Conservation (phyloP, 169 alveolate genomes). For the Plasmodium relictum region DNA sequence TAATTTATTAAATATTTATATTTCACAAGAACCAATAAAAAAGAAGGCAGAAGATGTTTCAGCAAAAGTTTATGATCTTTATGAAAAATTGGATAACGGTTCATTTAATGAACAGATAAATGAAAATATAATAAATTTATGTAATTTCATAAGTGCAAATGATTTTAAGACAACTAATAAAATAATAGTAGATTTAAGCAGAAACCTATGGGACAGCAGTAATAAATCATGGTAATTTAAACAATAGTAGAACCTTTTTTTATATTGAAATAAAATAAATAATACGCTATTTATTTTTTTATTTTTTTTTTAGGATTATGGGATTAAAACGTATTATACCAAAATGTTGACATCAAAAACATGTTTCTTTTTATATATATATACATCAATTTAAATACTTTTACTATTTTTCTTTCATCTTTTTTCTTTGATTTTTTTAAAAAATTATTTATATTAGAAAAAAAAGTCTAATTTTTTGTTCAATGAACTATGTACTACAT, state of each 20-base stretch:
- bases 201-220: slow-evolving; percentile 87
- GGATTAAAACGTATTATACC: slow-evolving; percentile 87
- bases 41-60: slow-evolving; percentile 83
- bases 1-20: slow-evolving; percentile 46
- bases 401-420: background rate
- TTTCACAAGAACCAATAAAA: slow-evolving; percentile 70
- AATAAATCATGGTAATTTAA: slow-evolving; percentile 86
- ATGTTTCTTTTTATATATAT: background rate
- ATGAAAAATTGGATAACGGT: slow-evolving; percentile 83
- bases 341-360: slow-evolving; percentile 44
- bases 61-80: slow-evolving; percentile 82
- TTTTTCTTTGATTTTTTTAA: background rate
- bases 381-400: background rate
- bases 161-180: slow-evolving; percentile 86
- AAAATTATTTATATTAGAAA: background rate
- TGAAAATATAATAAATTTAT: slow-evolving; percentile 80
- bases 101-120: slow-evolving; percentile 85
- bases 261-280: too few relatives aligned
- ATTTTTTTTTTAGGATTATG: slow-evolving; percentile 80
- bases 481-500: background rate
- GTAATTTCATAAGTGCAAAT: slow-evolving; percentile 83
- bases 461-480: background rate
- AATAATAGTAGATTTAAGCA: slow-evolving; percentile 83
- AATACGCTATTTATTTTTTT: background rate
- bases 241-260: background rate